These are phyloP conservation scores for Amanita subjunquillea DNA, from an alignment of 768 basidiomycete species.

Conservation along the genomic window DNA sequence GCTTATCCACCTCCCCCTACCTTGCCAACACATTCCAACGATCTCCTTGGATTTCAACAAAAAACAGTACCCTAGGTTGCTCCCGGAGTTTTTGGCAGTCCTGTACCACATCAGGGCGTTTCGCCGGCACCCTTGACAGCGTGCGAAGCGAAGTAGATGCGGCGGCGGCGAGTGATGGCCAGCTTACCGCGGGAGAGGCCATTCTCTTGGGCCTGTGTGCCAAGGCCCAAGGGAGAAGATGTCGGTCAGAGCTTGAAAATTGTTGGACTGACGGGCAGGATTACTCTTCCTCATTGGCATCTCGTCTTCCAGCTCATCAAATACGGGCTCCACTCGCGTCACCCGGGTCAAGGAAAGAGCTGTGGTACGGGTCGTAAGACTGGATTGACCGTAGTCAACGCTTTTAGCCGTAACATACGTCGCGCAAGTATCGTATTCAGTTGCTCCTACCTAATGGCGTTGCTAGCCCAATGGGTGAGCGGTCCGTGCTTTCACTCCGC, in stretches of 20 bases:
- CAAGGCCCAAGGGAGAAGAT: conserved; percentile 1
- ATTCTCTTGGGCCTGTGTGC: conserved; percentile 15
- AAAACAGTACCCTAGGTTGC: conserved; percentile 15
- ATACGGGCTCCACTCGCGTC: not conserved
- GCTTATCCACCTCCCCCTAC: conserved; percentile 16
- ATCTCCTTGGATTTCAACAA: not conserved
- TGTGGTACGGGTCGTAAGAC: not conserved
- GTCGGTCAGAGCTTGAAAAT: conserved; percentile 1
- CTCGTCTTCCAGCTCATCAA: not conserved
- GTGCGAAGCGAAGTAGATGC: not conserved
- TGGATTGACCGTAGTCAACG: not conserved
- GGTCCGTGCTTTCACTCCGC: not conserved
- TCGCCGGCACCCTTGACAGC: not conserved
- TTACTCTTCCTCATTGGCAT: not conserved
- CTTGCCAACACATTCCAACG: not conserved
- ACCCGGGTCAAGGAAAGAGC: not conserved
- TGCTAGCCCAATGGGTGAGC: not conserved
- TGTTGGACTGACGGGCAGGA: not conserved
- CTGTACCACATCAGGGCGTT: not conserved
- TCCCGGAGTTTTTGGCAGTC: conserved; percentile 11
- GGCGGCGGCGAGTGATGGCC: not conserved
- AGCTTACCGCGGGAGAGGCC: conserved; percentile 17
- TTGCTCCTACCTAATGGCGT: not conserved
- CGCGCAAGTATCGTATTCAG: not conserved
- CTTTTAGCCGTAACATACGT: not conserved